Base-by-base conservation (phyloP, 257 asterid genomes). In the Thymus mandschuricus region DNA sequence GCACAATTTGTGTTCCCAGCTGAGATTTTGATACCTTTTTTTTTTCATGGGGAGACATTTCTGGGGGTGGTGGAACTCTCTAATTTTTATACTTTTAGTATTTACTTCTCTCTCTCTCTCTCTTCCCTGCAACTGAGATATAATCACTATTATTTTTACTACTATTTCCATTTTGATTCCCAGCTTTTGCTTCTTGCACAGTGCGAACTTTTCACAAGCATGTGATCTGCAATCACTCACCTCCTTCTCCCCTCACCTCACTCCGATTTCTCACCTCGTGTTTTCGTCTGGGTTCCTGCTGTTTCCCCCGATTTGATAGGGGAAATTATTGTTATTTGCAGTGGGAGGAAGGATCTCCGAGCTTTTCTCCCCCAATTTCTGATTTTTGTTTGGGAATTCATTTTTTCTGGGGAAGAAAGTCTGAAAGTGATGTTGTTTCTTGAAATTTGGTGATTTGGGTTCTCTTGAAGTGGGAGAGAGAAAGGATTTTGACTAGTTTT, bases 171-270 rank as follows among this genome's bases (percentile, higher is more conserved):
- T 77, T 43, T 31, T 62, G 78, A 70, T 76, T 67, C 49, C 49
- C 77, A 78, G 70, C 77, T 74, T 21, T 82, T 76, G 79, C 76
- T 76, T 76, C 75, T 66, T 78, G 73, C 78, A 74, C 77, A 49
- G 76, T 62, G 66, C 73, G 62, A 59, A 58, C 66, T 72, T 77
- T 64, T 50, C 79, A 70, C 80, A 61, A 72, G 78, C 76, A 65
- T 75, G 81, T 82, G 87, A 85, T 82, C 87, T 82, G 82, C 80
- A 78, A 60, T 76, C 79, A 58, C 78, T 64, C 43, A 62, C 69
- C 33, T 21, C 65, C 52, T 46, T 64, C 48, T 30, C 33, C 69
- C 55, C 35, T 56, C 4, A 69, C 51, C 64, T 54, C 59, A 27
- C 12, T 76, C 62, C 63, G 30, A 68, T 68, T 70, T 60, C 21